phyloP scores from a whole-genome alignment of 352 stramenopile species.

The Globisporangium paddicum region DNA sequence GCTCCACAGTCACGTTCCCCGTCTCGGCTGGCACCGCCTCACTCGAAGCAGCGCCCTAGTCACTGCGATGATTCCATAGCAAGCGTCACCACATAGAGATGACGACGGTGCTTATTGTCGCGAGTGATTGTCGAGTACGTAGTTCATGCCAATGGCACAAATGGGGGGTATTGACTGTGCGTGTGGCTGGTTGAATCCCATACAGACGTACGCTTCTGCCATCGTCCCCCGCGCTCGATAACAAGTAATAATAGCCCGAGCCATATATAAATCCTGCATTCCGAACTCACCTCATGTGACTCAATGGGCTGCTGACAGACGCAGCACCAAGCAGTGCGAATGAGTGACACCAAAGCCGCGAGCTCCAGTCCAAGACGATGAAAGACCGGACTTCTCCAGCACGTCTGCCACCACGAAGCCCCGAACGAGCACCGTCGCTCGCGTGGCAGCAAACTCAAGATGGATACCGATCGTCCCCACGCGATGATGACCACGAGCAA shows the following conservation, averaged over 20 bases:
- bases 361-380: not conserved
- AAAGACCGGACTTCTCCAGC: not conserved
- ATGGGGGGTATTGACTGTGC: not conserved
- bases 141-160: not conserved
- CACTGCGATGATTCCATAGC: too few relatives aligned
- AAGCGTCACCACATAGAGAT: not conserved
- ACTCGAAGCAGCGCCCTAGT: slow-evolving; percentile 7
- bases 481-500: not conserved
- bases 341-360: not conserved
- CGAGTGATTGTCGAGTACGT: not conserved
- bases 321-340: not conserved
- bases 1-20: slow-evolving; percentile 22
- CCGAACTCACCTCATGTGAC: not conserved
- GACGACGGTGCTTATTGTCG: not conserved
- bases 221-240: not conserved
- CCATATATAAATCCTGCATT: not conserved
- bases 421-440: not conserved
- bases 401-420: not conserved
- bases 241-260: slow-evolving; percentile 5
- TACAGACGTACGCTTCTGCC: not conserved
- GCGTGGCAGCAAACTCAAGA: not conserved
- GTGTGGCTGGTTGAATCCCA: not conserved
- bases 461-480: not conserved
- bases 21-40: slow-evolving; percentile 12
- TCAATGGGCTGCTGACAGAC: not conserved